Evolutionary conservation across 805 yeast genomes (phyloP).

Genomic region (Cyberlindnera misumaiensis): DNA sequence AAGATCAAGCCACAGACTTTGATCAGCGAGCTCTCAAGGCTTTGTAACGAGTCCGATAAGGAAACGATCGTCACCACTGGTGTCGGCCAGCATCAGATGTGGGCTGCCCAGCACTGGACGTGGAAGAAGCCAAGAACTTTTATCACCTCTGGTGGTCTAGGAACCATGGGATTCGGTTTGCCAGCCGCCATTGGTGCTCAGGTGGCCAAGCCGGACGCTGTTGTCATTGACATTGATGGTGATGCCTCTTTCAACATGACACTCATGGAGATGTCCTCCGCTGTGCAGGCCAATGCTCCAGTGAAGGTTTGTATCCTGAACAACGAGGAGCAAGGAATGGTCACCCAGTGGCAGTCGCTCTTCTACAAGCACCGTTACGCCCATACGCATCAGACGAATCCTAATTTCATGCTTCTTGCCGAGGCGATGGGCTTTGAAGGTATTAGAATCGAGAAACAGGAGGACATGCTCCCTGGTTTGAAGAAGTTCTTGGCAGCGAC

Average conservation of each 20-base stretch:
- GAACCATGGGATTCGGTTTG: conserved; percentile 97
- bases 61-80: conserved; percentile 92
- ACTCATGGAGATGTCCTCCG: conserved; percentile 83
- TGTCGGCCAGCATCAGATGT: conserved; percentile 99
- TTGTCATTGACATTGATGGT: conserved; percentile 96
- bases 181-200: conserved; percentile 99
- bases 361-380: conserved; percentile 96
- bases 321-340: conserved; percentile 99
- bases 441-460: conserved; percentile 63
- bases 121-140: conserved; percentile 91
- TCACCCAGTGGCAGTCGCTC: conserved; percentile 97
- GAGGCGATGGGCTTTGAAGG: conserved; percentile 92
- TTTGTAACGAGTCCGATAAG: conserved; percentile 54
- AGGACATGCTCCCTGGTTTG: conserved; percentile 51
- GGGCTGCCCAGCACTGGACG: conserved; percentile 98
- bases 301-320: conserved; percentile 84
- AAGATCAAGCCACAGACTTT: conserved; percentile 91
- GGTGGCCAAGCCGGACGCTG: conserved; percentile 89
- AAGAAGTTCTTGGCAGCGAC: conserved; percentile 64
- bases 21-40: conserved; percentile 66
- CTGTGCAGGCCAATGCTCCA: conserved; percentile 90
- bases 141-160: conserved; percentile 98
- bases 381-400: conserved; percentile 96
- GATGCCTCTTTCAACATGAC: conserved; percentile 99
- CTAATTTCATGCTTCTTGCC: conserved; percentile 87